Evolutionary conservation across 371 early-diverging fungal genomes (phyloP).

Genomic region (Circinella minor): DNA sequence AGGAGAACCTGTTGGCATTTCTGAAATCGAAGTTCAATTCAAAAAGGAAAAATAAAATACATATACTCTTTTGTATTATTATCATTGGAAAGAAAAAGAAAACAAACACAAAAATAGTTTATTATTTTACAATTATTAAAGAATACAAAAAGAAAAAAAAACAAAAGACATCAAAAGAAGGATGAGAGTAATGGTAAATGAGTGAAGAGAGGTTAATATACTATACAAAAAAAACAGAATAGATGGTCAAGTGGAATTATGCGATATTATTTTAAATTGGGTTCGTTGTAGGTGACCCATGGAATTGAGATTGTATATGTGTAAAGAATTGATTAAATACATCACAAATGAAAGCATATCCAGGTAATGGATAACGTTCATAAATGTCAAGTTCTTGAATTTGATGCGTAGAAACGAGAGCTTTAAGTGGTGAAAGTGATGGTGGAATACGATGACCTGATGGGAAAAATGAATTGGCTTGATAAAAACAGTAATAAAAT

Average conservation of each 20-base stretch:
- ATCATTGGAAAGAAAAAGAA: too few species aligned
- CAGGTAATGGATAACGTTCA: constrained; percentile 10
- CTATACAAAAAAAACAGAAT: too few species aligned
- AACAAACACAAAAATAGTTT: too few species aligned
- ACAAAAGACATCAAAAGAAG: neutral
- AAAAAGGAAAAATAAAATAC: constrained; percentile 24
- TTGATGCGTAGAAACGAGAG: neutral
- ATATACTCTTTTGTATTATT: neutral
- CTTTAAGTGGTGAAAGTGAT: constrained; percentile 4
- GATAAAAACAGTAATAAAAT: neutral
- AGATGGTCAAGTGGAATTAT: too few species aligned
- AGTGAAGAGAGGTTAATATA: too few species aligned
- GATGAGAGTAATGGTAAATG: neutral
- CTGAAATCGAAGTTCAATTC: constrained; percentile 28
- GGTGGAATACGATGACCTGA: constrained; percentile 12
- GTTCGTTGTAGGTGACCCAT: neutral
- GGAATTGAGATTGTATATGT: constrained; percentile 8
- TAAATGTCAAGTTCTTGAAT: constrained; percentile 3
- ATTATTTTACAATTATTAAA: too few species aligned
- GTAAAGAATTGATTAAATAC: constrained; percentile 1
- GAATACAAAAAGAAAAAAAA: neutral
- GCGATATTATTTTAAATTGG: neutral
- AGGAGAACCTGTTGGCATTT: constrained; percentile 33
- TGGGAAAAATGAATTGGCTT: neutral
- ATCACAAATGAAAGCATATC: constrained; percentile 12